Evolutionary conservation across 1,139 yeast species (phyloP).

Genomic region (Geotrichum bryndzae): DNA sequence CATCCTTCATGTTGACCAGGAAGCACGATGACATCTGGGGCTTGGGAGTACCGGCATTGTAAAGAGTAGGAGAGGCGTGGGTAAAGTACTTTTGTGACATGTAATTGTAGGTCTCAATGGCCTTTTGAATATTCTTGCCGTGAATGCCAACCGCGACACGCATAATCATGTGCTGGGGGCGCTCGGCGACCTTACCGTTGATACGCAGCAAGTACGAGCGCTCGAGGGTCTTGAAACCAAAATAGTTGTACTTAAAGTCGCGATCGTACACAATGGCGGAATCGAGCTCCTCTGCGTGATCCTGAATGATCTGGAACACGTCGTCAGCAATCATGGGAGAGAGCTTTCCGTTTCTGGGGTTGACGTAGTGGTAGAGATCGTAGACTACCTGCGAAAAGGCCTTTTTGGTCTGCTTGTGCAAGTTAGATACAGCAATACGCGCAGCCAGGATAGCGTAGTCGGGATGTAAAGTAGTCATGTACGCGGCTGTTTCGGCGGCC

Average conservation of each 20-base stretch:
- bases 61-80: constrained; percentile 77
- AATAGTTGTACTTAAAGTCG: constrained; percentile 62
- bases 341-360: constrained; percentile 52
- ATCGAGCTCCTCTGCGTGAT: constrained; percentile 51
- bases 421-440: constrained; percentile 67
- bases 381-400: constrained; percentile 63
- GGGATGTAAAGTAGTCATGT: constrained; percentile 84
- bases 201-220: constrained; percentile 61
- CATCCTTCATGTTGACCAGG: constrained; percentile 72
- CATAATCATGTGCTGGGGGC: constrained; percentile 77
- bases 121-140: constrained; percentile 55
- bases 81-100: constrained; percentile 70
- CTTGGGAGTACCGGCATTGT: constrained; percentile 71
- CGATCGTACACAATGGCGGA: constrained; percentile 60
- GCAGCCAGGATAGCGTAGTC: constrained; percentile 85
- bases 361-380: constrained; percentile 59
- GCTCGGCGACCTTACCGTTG: constrained; percentile 58
- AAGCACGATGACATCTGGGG: constrained; percentile 79
- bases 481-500: constrained; percentile 84
- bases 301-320: constrained; percentile 48
- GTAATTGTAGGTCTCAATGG: constrained; percentile 61
- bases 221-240: constrained; percentile 71
- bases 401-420: constrained; percentile 72
- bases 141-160: constrained; percentile 77
- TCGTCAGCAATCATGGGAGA: constrained; percentile 67